Percentiles rank a stretch among this genome's conserved stretches.
Evolutionary conservation across 805 yeast genomes (phyloP).

Genomic region (Debaryomyces hansenii): DNA sequence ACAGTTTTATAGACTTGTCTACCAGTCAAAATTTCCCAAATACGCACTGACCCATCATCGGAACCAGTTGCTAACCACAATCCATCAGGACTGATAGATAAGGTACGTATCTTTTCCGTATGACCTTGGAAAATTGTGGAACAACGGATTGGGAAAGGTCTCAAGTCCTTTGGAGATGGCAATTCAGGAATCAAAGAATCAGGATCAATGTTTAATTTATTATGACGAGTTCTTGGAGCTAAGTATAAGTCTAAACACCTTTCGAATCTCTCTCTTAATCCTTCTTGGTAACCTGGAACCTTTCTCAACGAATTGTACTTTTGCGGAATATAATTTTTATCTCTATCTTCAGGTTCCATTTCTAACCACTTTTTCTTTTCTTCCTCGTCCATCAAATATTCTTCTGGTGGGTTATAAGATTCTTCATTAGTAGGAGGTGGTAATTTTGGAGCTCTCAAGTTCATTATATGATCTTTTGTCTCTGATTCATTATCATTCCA

Average conservation of each 20-base stretch:
- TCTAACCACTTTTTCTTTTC: slow-evolving; percentile 73
- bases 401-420: slow-evolving; percentile 96
- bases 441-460: slow-evolving; percentile 88
- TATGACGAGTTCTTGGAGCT: slow-evolving; percentile 93
- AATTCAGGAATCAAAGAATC: slow-evolving; percentile 93
- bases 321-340: slow-evolving; percentile 75
- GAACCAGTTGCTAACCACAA: slow-evolving; percentile 97
- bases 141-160: slow-evolving; percentile 93
- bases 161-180: slow-evolving; percentile 93
- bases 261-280: slow-evolving; percentile 88
- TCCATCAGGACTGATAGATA: slow-evolving; percentile 86
- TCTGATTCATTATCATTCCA: slow-evolving; percentile 68
- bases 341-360: slow-evolving; percentile 74
- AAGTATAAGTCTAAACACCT: slow-evolving; percentile 89
- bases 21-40: slow-evolving; percentile 97
- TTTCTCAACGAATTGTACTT: slow-evolving; percentile 79
- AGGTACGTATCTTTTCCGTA: slow-evolving; percentile 72
- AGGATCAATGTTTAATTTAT: slow-evolving; percentile 91
- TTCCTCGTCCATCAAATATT: slow-evolving; percentile 78
- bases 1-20: slow-evolving; percentile 80
- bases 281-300: slow-evolving; percentile 90
- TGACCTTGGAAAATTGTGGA: slow-evolving; percentile 87
- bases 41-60: slow-evolving; percentile 91
- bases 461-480: slow-evolving; percentile 79
- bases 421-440: slow-evolving; percentile 97